Base-by-base conservation (phyloP, 805 yeast species). In the Starmerella asiatica region DNA sequence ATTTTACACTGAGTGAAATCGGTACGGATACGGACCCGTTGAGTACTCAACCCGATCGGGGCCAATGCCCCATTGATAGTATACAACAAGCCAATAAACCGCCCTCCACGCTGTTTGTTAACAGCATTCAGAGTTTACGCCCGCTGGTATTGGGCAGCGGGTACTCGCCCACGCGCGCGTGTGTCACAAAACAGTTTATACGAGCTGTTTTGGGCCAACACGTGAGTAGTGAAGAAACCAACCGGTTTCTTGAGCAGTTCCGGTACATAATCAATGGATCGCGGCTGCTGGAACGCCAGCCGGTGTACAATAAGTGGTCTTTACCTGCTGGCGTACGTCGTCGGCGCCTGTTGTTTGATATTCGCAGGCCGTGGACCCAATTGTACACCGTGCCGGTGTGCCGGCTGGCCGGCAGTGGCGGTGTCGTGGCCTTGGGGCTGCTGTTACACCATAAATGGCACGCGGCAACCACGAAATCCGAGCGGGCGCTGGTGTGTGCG, bases 201-300 rank as follows among this genome's bases (percentile, higher is more conserved):
- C 26, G 26, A 7, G 9, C 7, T 11, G 58, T 61, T 4, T 40
- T 59, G 20, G 42, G 45, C 34, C 42, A 56, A 28, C 38, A 36
- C 11, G 50, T 59, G 3, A 44, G 49, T 2, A 30, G 29, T 7
- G 44, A 36, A 16, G 67, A 63, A 41, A 57, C 54, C 14, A 32
- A 44, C 20, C 43, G 53, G 32, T 73, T 71, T 47, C 46, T 61
- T 21, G 78, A 73, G 41, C 71, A 71, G 45, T 69, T 71, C 46
- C 63, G 71, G 34, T 73, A 71, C 50, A 53, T 61, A 3, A 52
- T 73, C 2, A 63, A 72, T 5, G 64, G 74, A 3, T 68, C 74
- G 6, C 69, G 65, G 39, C 54, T 72, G 16, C 51, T 73, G 26
- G 67, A 66, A 39, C 67, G 62, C 45, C 59, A 56, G 23, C 60